phyloP scores from a whole-genome alignment of 192 early-diverging fungal genomes.

The Backusella morwellensis region DNA sequence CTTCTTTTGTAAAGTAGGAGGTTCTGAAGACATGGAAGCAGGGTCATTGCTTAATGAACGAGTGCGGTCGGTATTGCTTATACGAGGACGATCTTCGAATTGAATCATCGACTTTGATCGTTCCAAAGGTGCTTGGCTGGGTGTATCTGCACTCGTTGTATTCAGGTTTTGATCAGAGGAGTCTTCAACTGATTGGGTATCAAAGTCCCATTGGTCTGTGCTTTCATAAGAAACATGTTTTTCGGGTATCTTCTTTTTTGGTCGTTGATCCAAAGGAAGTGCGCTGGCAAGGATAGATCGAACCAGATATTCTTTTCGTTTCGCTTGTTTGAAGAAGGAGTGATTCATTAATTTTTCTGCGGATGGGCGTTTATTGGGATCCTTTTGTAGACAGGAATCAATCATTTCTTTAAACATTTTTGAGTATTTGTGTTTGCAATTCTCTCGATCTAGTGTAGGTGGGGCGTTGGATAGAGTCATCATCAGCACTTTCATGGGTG shows the following conservation, averaged over 20 bases:
- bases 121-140: not conserved
- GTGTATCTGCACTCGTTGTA: not conserved
- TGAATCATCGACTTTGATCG: slow-evolving; percentile 1
- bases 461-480: slow-evolving; percentile 83
- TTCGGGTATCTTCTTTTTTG: slow-evolving; percentile 53
- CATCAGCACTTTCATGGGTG: slow-evolving; percentile 85
- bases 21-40: not conserved
- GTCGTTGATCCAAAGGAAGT: slow-evolving; percentile 66
- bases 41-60: not conserved
- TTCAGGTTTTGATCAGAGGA: not conserved
- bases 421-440: slow-evolving; percentile 70
- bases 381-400: slow-evolving; percentile 77
- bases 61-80: not conserved
- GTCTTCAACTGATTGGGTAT: slow-evolving; percentile 28
- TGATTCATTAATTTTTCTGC: slow-evolving; percentile 75
- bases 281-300: slow-evolving; percentile 54
- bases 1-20: not conserved
- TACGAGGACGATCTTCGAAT: slow-evolving; percentile 5
- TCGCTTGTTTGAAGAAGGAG: slow-evolving; percentile 75
- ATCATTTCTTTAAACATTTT: slow-evolving; percentile 86
- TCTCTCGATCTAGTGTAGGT: slow-evolving; percentile 77
- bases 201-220: slow-evolving; percentile 72
- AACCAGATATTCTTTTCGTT: slow-evolving; percentile 65
- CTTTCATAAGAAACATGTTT: slow-evolving; percentile 40
- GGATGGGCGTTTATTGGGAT: slow-evolving; percentile 70